Evolutionary conservation across 2,329 filamentous ascomycete genomes (phyloP), one percentile per base, ranked within the genome.

Genomic region (Coniella lustricola): DNA sequence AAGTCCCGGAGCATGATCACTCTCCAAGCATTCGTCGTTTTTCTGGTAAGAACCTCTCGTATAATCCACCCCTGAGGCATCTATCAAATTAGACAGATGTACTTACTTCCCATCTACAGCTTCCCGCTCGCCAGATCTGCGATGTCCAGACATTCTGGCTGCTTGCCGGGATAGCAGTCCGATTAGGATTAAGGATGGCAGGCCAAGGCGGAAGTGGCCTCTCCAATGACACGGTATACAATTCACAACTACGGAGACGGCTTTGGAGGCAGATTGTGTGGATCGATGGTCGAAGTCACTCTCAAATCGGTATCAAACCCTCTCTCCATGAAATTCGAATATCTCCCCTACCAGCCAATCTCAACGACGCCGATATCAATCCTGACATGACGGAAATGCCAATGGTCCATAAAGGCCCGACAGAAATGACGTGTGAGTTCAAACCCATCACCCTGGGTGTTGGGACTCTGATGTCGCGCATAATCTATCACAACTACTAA

Each of bases 161-260:
- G 13, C 32, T 55, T 9, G 46, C 51, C 7, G 53, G 53, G 3
- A 41, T 55, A n/a, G 53, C 48, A 9, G 40, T 55, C 12, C 46
- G 51, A 10, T 12, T 53, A 7, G 52, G 50, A 1, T 42, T 48
- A 38, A 47, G 52, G 20, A 29, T 54, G 36, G 37, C 46, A 5
- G 46, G 36, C 2, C 25, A 53, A 8, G 42, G 41, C 9, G 44
- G 39, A 18, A 16, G 36, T n/a, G 25, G 33, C n/a, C 18, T 43
- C 2, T 38, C 45, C 8, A 17, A 25, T 4, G 46, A 49, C 17
- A 48, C 52, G 2, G 50, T 54, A n/a, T 54, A 53, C 20, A 38
- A 35, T 60, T 75, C 12, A 59, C 71, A 14, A 60, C 68, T 37
- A 67, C 69, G 9, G 65, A 60, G 39, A 57, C 63, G 21, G 57